Evolutionary conservation across 169 alveolate genomes (phyloP).

Genomic region (Cryptosporidium viatorum): DNA sequence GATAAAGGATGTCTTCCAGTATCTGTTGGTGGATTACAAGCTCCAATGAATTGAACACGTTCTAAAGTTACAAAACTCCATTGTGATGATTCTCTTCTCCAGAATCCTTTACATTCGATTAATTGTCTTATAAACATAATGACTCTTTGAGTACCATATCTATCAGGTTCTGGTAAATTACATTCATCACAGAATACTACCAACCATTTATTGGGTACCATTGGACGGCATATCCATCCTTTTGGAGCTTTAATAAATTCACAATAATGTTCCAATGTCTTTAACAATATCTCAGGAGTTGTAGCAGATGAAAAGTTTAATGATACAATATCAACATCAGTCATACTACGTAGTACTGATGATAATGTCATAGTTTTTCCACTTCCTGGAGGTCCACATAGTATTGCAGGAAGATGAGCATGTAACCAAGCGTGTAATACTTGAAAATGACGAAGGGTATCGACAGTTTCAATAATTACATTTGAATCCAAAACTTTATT

Average conservation of each 20-base stretch:
- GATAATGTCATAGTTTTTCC: constrained; percentile 98
- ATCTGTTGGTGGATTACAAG: constrained; percentile 99
- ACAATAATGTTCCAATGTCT: constrained; percentile 96
- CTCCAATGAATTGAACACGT: constrained; percentile 97
- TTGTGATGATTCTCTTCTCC: constrained; percentile 89
- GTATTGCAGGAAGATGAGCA: constrained; percentile 95
- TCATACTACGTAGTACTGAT: constrained; percentile 92
- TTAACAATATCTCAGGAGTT: constrained; percentile 92
- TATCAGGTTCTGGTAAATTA: constrained; percentile 96
- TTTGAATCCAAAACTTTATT: constrained; percentile 93
- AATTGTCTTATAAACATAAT: constrained; percentile 95
- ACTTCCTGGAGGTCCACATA: constrained; percentile 99
- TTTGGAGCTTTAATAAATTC: constrained; percentile 93
- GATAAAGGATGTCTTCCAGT: constrained; percentile 97
- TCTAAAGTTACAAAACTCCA: constrained; percentile 93
- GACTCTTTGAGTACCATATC: constrained; percentile 96
- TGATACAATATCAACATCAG: constrained; percentile 95
- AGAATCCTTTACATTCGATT: constrained; percentile 96
- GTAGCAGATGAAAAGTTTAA: constrained; percentile 95
- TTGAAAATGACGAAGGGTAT: constrained; percentile 95
- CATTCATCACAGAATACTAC: constrained; percentile 98
- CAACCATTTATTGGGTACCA: constrained; percentile 94
- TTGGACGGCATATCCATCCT: constrained; percentile 94
- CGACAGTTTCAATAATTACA: constrained; percentile 95
- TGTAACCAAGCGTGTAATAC: constrained; percentile 95